Conservation (phyloP, 352 stramenopile genomes). For the Globisporangium acanthophoron region DNA sequence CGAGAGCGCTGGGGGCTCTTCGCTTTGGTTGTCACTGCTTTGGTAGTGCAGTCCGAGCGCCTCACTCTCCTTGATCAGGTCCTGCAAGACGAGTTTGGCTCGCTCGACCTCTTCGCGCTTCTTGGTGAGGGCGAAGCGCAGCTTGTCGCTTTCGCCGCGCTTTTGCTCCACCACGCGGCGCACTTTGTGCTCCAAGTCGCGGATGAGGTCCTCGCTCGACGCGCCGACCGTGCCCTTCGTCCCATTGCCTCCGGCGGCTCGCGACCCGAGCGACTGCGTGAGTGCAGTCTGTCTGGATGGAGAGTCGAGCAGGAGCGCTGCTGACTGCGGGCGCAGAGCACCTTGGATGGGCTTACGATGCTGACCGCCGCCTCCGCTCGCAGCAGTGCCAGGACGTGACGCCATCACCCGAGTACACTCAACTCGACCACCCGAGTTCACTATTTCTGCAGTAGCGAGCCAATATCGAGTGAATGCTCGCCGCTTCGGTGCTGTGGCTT, state of each 20-base stretch:
- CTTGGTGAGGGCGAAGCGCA: constrained; percentile 58
- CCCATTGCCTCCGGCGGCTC: neutral
- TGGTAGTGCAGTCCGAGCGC: constrained; percentile 59
- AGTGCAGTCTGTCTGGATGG: constrained; percentile 4
- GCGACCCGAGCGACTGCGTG: constrained; percentile 6
- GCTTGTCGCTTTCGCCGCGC: constrained; percentile 65
- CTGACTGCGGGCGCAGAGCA: constrained; percentile 32
- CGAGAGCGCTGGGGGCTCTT: constrained; percentile 6
- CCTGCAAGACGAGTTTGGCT: constrained; percentile 57
- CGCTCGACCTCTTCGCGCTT: constrained; percentile 64
- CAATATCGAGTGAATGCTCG: no score
- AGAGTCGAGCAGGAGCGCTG: constrained; percentile 19
- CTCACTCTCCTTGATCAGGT: constrained; percentile 72
- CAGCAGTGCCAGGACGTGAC: constrained; percentile 6
- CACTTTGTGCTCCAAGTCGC: constrained; percentile 68
- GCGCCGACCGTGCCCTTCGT: constrained; percentile 38
- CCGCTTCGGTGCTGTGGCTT: no score
- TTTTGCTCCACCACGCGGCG: constrained; percentile 79
- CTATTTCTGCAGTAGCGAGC: neutral
- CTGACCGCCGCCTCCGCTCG: neutral
- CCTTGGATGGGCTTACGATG: constrained; percentile 23
- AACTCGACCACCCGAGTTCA: neutral
- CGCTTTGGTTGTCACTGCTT: constrained; percentile 17
- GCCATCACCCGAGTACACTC: neutral
- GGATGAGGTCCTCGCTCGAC: constrained; percentile 75